Evolutionary conservation across 331 rosid species (phyloP), one percentile per base, ranked within the genome.

Genomic region (Ulmus americana): DNA sequence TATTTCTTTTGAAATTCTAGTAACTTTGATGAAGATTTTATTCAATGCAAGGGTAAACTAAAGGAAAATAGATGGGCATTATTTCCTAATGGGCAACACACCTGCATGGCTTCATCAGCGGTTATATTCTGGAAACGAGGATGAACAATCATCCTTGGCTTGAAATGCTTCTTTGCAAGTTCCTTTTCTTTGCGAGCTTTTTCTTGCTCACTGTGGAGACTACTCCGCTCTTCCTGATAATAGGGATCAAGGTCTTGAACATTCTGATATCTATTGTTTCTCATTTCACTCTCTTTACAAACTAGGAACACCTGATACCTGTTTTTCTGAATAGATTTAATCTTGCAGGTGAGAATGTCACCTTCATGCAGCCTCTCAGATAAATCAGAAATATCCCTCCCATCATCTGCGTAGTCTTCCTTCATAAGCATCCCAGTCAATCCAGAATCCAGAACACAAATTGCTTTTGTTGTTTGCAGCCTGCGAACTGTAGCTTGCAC

Each of bases 81-180:
- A 20, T 22, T 56, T 46, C 12, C 28, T n/a, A 9, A 47, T 18
- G 8, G 57, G 75, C 46, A 70, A 62, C 89, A 75, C 56, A 94
- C 99, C 96, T 90, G 82, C 85, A 84, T 84, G 54, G 95, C 99
- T 82, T 87, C 91, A 63, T 94, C 97, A 41, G 97, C 95, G 13
- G 99, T 87, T 44, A 90, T 82, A 78, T 94, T 94, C 77, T 94
- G 95, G 78, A 94, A 94, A 15, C 95, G 97, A 20, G 99, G 99
- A 70, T 94, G 99, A 77, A 90, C 95, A 64, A 94, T 94, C 99
- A 90, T 90, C 79, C 99, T 90, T 16, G 95, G 91, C 81, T 90
- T 94, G 78, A 94, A 94, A 79, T 82, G 97, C 76, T 85, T 94
- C 80, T 87, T 94, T 1, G 95, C 95, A 51, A 82, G 87, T 74